A percentile compares a stretch with the other conserved stretches of the same genome.
These are phyloP conservation scores for Apocynum venetum DNA, from an alignment of 257 asterid species.

Conservation along the genomic window DNA sequence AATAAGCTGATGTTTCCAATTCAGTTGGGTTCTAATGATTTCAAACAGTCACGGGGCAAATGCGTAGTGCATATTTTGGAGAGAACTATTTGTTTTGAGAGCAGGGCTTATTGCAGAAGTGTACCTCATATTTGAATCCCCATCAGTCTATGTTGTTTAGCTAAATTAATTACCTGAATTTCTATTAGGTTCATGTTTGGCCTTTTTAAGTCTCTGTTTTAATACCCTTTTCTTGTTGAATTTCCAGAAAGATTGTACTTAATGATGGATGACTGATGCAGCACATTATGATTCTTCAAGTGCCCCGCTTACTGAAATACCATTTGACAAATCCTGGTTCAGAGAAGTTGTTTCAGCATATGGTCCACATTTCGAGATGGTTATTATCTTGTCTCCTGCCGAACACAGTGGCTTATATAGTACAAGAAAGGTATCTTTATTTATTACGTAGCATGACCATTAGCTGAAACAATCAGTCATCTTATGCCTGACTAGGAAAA, in stretches of 20 bases:
- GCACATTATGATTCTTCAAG: slow-evolving; percentile 28
- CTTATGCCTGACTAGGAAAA: not conserved
- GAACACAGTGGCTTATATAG: slow-evolving; percentile 20
- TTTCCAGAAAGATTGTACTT: slow-evolving; percentile 17
- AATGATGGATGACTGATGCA: slow-evolving; percentile 26
- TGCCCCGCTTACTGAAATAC: slow-evolving; percentile 7
- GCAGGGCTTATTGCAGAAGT: not conserved
- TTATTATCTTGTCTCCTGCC: slow-evolving; percentile 25
- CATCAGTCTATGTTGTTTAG: not conserved
- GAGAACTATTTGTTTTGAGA: not conserved
- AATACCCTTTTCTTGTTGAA: not conserved
- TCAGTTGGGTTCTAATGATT: not conserved
- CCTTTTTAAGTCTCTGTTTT: not conserved
- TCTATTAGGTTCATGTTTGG: not conserved
- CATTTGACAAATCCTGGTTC: slow-evolving; percentile 10
- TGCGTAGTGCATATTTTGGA: not conserved
- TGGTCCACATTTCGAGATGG: slow-evolving; percentile 30
- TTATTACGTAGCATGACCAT: not conserved
- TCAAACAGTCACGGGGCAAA: not conserved
- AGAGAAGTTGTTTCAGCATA: slow-evolving; percentile 19
- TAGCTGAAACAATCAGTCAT: not conserved
- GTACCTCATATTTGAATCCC: not conserved
- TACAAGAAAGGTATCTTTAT: slow-evolving; percentile 24
- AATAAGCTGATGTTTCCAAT: not conserved
- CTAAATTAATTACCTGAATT: not conserved